Percentiles rank a stretch among this genome's conserved stretches.
Conservation (phyloP, 2,329 filamentous ascomycete species). For the Verticillium nonalfalfae region DNA sequence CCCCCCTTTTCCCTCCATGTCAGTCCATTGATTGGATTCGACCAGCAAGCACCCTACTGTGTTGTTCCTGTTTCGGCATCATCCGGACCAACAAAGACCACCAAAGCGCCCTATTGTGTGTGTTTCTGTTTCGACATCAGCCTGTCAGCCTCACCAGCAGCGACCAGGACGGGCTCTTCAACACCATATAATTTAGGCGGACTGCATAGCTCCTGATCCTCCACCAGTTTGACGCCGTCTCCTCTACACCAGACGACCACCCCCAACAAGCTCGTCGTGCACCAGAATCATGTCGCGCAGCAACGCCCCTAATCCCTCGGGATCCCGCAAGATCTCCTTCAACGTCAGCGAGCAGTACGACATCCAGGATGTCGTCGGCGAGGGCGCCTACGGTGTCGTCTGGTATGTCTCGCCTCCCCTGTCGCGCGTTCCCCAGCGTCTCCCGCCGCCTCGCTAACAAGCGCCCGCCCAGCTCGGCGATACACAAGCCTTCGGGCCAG, state of each 20-base stretch:
- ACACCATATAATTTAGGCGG: neutral
- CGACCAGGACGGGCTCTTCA: neutral
- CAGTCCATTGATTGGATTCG: conserved; percentile 12
- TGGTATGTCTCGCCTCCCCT: conserved; percentile 58
- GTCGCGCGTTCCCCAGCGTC: too few relatives aligned
- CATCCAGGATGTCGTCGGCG: conserved; percentile 98
- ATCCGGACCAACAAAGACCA: too few relatives aligned
- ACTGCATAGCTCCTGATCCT: neutral
- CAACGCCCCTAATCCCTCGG: conserved; percentile 49
- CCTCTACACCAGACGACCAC: conserved; percentile 1
- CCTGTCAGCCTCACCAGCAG: neutral
- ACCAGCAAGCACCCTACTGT: neutral
- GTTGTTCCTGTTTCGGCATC: neutral
- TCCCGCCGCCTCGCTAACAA: conserved; percentile 5
- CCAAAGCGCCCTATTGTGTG: too few relatives aligned
- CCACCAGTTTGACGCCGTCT: neutral
- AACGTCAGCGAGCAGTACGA: conserved; percentile 99
- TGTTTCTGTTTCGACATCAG: too few relatives aligned
- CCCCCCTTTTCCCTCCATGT: conserved; percentile 1
- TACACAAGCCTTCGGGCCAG: conserved; percentile 96
- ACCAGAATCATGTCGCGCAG: conserved; percentile 47
- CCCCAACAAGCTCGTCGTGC: neutral
- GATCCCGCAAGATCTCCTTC: conserved; percentile 94
- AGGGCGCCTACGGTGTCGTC: conserved; percentile 96
- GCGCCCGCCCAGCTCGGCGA: conserved; percentile 66